Evolutionary conservation across 225 moss, liverwort and hornwort genomes (phyloP), one percentile per base, ranked within the genome.

Genomic region (Asterella californica): DNA sequence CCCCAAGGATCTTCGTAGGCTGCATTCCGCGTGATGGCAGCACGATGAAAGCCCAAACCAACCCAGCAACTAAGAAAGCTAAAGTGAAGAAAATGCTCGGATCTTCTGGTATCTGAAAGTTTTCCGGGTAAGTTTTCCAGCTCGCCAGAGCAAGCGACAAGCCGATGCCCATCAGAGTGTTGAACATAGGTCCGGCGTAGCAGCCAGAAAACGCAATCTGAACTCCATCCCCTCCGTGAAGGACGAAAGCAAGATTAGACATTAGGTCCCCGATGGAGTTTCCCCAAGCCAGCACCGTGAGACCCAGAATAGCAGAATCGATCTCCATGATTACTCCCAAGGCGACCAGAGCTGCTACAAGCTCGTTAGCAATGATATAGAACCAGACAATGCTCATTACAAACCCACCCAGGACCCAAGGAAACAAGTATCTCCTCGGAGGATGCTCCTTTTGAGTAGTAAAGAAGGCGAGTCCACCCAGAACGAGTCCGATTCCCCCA

Each of bases 371-470:
- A 45, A 99, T 88, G 57, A 99, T 85, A 61, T 99, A 99, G 72
- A 99, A 99, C 99, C 99, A 99, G 2, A 94, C 92, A 78, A 99
- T 92, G 88, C 95, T 93, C 95, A 99, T 95, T 2, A 92, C 64
- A 48, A 99, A 99, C 33, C 99, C 99, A 54, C 93, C 93, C 22
- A 85, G 82, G 8, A 92, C 93, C 99, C 99, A 99, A 17, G 93
- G 99, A 70, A 99, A 90, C 71, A 91, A 83, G 79, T 89, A 95
- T 55, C 84, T 92, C 65, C 91, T 87, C 48, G 95, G 99, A 21
- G 99, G 99, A 70, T 83, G 93, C 79, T 93, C 94, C 19, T 79
- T 27, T 75, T 79, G 86, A 4, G 91, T 89, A 15, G 92, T 89
- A 45, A 89, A 87, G 60, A 79, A 80, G 32, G 90, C 78, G 10